phyloP scores from a whole-genome alignment of 2,329 filamentous ascomycete species.

The Blastomyces parvus region DNA sequence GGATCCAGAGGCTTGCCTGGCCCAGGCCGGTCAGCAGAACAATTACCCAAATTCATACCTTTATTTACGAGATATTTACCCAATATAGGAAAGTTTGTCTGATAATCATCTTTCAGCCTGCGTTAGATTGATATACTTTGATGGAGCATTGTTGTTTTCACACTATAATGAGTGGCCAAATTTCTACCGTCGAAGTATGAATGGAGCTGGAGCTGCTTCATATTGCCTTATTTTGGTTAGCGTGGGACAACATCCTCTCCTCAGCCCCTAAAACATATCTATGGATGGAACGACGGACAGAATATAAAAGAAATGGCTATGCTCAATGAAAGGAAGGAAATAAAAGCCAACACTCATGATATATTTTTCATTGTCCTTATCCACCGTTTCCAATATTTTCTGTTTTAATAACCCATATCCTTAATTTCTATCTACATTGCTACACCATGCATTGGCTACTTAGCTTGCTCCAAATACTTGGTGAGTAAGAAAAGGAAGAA shows the following conservation, averaged over 20 bases:
- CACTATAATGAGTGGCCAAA: not conserved
- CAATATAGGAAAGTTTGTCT: not conserved
- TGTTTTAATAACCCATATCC: not conserved
- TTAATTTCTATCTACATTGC: not conserved
- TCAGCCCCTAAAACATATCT: not conserved
- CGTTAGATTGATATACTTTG: not conserved
- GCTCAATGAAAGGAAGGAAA: not conserved
- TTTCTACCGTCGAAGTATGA: not conserved
- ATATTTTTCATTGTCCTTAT: not conserved
- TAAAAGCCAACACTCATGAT: not conserved
- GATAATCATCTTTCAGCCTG: not conserved
- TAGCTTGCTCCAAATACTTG: not conserved
- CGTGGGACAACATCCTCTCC: not conserved
- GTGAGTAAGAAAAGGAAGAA: not conserved
- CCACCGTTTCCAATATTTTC: not conserved
- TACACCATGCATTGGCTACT: slow-evolving; percentile 1
- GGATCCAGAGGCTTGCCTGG: not conserved
- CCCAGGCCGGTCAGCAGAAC: not conserved
- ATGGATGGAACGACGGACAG: not conserved
- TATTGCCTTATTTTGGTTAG: not conserved
- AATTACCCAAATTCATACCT: not conserved
- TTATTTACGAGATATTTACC: not conserved
- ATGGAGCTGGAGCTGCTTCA: not conserved
- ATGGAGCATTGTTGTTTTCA: not conserved
- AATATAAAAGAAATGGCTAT: not conserved